phyloP scores from a whole-genome alignment of 148 eudicot species.

The Spergularia bocconei region DNA sequence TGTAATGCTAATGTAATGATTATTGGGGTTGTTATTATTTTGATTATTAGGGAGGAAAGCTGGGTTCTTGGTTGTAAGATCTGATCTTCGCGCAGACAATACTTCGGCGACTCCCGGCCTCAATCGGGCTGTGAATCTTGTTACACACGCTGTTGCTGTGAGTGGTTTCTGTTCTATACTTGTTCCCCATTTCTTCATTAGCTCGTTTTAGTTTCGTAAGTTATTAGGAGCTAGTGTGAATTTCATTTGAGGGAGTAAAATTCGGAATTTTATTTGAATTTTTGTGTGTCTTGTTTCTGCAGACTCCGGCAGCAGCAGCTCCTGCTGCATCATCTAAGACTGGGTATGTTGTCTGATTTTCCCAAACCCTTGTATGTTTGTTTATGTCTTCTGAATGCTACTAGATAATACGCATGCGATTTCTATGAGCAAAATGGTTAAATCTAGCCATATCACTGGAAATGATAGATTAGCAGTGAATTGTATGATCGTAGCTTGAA shows the following conservation, averaged over 20 bases:
- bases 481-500: too few relatives aligned
- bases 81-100: conserved; percentile 36
- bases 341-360: conserved; percentile 19
- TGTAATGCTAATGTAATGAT: not conserved
- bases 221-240: not conserved
- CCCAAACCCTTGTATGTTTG: too few relatives aligned
- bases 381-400: too few relatives aligned
- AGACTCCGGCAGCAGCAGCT: conserved; percentile 28
- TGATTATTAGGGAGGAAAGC: conserved; percentile 41
- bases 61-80: conserved; percentile 36
- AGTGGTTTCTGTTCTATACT: conserved; percentile 20
- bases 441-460: too few relatives aligned
- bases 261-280: not conserved
- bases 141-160: conserved; percentile 67
- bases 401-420: too few relatives aligned
- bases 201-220: not conserved
- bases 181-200: not conserved
- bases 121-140: conserved; percentile 35
- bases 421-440: too few relatives aligned
- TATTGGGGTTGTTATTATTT: not conserved
- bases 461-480: too few relatives aligned
- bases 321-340: conserved; percentile 22
- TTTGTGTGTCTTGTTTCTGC: conserved; percentile 4
- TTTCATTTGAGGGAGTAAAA: not conserved
- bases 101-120: conserved; percentile 27